phyloP scores from a whole-genome alignment of 345 rosid species.

The Eucalyptus camaldulensis region DNA sequence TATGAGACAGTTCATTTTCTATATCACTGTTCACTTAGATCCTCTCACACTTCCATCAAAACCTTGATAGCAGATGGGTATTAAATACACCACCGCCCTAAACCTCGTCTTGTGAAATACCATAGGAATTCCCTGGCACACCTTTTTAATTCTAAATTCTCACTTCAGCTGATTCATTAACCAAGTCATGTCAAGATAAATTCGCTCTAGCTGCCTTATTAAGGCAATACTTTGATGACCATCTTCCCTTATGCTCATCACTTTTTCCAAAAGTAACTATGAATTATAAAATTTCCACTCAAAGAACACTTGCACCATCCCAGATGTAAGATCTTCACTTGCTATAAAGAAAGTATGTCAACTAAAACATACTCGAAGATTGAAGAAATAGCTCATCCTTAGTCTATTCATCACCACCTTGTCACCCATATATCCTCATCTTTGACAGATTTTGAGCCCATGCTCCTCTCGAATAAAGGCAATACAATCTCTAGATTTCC shows the following conservation, averaged over 20 bases:
- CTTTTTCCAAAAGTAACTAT: neutral
- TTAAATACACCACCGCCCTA: neutral
- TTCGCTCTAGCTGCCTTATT: neutral
- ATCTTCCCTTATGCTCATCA: neutral
- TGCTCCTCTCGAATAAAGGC: neutral
- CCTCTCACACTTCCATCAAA: neutral
- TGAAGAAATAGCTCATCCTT: neutral
- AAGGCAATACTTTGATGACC: neutral
- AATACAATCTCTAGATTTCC: neutral
- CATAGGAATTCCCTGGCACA: neutral
- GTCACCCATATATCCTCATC: neutral
- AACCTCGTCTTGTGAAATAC: neutral
- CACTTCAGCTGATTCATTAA: neutral
- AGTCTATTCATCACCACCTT: neutral
- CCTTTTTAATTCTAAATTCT: neutral
- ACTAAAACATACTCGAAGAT: neutral
- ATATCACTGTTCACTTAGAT: neutral
- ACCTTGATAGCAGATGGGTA: neutral
- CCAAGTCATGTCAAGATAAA: neutral
- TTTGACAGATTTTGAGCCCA: neutral
- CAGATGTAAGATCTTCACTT: neutral
- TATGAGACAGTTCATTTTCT: neutral
- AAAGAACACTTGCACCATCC: neutral
- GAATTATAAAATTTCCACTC: neutral
- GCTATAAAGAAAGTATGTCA: neutral